A percentile compares a stretch with the other conserved stretches of the same genome.
phyloP scores from a whole-genome alignment of 2,329 filamentous ascomycete species.

The Botrytis aclada region DNA sequence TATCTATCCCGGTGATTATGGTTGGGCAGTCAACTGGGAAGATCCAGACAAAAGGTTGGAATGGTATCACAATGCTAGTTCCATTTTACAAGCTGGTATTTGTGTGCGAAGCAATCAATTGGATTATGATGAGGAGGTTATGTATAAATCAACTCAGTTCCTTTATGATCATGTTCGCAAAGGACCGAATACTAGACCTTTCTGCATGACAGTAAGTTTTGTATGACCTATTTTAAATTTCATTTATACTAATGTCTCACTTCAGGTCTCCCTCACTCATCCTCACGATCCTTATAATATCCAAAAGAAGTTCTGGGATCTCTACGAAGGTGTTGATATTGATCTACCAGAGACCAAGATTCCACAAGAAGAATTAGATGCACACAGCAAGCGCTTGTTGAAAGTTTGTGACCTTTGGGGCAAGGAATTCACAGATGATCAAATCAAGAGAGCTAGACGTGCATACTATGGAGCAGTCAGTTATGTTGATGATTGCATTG shows the following conservation, averaged over 20 bases:
- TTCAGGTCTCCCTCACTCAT: conserved; percentile 74
- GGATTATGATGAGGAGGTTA: conserved; percentile 94
- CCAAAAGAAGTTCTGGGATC: conserved; percentile 87
- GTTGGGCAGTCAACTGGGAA: conserved; percentile 96
- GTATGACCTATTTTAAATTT: neutral
- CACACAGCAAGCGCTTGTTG: conserved; percentile 82
- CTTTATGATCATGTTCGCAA: conserved; percentile 88
- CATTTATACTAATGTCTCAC: neutral
- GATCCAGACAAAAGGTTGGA: conserved; percentile 80
- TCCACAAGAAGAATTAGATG: conserved; percentile 75
- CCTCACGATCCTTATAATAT: conserved; percentile 96
- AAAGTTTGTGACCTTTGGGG: conserved; percentile 86
- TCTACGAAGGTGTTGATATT: conserved; percentile 87
- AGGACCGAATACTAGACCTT: conserved; percentile 69
- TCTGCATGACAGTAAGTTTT: conserved; percentile 65
- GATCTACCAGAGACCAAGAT: conserved; percentile 75
- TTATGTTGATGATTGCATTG: conserved; percentile 91
- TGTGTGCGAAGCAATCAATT: conserved; percentile 92
- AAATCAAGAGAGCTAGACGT: conserved; percentile 78
- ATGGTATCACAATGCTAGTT: conserved; percentile 96
- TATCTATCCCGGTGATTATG: conserved; percentile 92
- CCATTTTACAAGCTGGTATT: conserved; percentile 82
- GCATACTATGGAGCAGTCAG: conserved; percentile 92
- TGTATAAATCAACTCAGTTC: conserved; percentile 77
- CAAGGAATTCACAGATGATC: conserved; percentile 77